phyloP scores from a whole-genome alignment of 78 protist species.

The Pelomyxa schiedti region DNA sequence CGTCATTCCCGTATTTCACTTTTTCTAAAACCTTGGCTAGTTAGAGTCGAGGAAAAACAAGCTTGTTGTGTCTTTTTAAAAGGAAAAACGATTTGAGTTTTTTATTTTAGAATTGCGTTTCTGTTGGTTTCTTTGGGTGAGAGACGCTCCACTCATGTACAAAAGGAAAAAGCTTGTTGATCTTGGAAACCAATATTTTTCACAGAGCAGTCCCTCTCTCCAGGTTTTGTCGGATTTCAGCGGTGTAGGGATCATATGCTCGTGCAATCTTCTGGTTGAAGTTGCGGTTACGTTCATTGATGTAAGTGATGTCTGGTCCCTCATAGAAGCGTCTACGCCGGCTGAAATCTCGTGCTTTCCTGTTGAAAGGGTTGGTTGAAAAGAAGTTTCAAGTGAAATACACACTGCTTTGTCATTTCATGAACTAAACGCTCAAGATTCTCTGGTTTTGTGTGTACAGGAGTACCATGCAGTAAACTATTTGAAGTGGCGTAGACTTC shows the following conservation, averaged over 20 bases:
- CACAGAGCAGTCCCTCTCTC: conserved; percentile 75
- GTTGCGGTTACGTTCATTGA: conserved; percentile 63
- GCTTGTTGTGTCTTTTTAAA: no score
- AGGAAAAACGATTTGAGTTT: no score
- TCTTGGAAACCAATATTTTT: no score
- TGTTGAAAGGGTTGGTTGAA: background rate
- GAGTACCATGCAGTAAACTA: background rate
- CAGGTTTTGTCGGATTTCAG: conserved; percentile 61
- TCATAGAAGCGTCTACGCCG: conserved; percentile 29
- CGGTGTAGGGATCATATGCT: conserved; percentile 59
- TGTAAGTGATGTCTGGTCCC: conserved; percentile 53
- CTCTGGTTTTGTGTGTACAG: background rate
- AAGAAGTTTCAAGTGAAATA: background rate
- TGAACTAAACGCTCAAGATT: background rate
- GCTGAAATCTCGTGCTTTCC: conserved; percentile 11
- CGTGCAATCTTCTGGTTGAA: conserved; percentile 48
- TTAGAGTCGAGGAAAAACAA: no score
- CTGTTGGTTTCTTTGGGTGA: no score
- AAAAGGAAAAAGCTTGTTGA: no score
- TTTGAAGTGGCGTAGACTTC: background rate
- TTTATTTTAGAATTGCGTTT: no score
- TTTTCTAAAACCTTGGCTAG: no score
- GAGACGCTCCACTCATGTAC: no score
- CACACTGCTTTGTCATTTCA: background rate
- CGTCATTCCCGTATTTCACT: no score